Evolutionary conservation across 805 yeast species (phyloP).

Genomic region (Myxozyma sirexii): DNA sequence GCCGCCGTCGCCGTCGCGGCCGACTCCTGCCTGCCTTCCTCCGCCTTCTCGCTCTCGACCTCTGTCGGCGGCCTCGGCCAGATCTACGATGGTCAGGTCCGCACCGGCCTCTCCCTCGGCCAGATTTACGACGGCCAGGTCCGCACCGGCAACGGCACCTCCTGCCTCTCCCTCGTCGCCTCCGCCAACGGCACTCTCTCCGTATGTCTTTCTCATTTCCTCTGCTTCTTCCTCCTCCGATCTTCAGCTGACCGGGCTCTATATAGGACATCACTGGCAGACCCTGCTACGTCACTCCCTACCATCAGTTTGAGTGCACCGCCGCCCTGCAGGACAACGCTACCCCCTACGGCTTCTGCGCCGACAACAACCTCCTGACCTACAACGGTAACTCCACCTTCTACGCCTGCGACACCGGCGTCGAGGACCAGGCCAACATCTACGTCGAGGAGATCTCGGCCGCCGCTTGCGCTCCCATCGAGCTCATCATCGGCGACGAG

Average conservation of each 20-base stretch:
- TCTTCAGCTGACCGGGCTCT: background rate
- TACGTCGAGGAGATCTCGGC: conserved; percentile 30
- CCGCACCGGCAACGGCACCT: conserved; percentile 27
- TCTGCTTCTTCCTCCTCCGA: background rate
- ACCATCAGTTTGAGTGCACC: conserved; percentile 33
- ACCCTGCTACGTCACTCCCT: conserved; percentile 35
- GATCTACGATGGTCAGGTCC: conserved; percentile 32
- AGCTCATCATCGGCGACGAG: conserved; percentile 17
- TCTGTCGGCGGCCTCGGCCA: conserved; percentile 24
- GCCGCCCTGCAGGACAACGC: conserved; percentile 33
- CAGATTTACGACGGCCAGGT: conserved; percentile 34
- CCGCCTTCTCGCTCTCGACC: conserved; percentile 24
- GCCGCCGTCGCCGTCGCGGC: conserved; percentile 17
- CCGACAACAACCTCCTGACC: conserved; percentile 19
- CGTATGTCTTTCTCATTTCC: conserved; percentile 6
- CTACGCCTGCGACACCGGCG: conserved; percentile 35
- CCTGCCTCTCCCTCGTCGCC: conserved; percentile 25
- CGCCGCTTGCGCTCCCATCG: conserved; percentile 28
- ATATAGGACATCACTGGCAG: conserved; percentile 29
- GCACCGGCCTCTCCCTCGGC: conserved; percentile 29
- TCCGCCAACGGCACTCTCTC: conserved; percentile 28
- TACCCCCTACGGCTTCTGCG: conserved; percentile 32
- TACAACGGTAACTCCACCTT: conserved; percentile 31
- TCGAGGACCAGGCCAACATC: conserved; percentile 28
- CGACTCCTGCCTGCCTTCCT: conserved; percentile 16